Percentiles rank a stretch among this genome's conserved stretches.
Evolutionary conservation across 768 basidiomycete genomes (phyloP).

Genomic region (Lentinula guzmanii): DNA sequence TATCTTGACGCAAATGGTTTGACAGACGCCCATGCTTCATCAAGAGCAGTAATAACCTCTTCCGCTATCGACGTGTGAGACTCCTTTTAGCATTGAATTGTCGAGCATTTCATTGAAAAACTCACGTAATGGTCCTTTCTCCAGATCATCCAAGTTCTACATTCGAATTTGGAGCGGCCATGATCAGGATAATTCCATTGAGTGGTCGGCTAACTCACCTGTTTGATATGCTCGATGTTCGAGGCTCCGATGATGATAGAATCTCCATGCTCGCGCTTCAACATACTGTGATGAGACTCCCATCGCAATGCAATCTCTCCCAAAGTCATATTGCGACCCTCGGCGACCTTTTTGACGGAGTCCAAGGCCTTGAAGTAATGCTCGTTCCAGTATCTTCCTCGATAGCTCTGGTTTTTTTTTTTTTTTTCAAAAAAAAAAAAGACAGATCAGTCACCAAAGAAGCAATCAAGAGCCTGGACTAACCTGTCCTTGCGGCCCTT

Average conservation of each 20-base stretch:
- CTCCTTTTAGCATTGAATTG: background rate
- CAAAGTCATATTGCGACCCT: constrained; percentile 39
- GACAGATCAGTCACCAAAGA: too few relatives aligned
- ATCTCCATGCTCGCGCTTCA: constrained; percentile 44
- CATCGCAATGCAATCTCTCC: constrained; percentile 55
- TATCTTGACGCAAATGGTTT: background rate
- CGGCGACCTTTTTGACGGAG: constrained; percentile 35
- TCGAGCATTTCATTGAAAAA: background rate
- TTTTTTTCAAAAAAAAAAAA: too few relatives aligned
- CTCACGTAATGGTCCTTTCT: constrained; percentile 1
- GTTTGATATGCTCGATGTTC: constrained; percentile 21
- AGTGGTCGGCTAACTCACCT: background rate
- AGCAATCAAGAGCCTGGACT: background rate
- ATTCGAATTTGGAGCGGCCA: too few relatives aligned
- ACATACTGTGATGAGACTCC: constrained; percentile 49
- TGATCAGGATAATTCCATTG: constrained; percentile 11
- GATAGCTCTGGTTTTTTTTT: background rate
- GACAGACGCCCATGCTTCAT: background rate
- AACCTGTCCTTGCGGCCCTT: constrained; percentile 34
- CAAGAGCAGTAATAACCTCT: background rate
- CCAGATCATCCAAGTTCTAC: constrained; percentile 4
- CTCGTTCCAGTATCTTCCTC: constrained; percentile 46
- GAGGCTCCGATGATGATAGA: constrained; percentile 58
- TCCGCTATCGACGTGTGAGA: background rate
- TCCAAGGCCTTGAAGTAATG: constrained; percentile 44